Percentiles rank a stretch among this genome's conserved stretches.
These are phyloP conservation scores for Orbilia blumenaviensis DNA, from an alignment of 2,329 filamentous ascomycete genomes.

Conservation along the genomic window DNA sequence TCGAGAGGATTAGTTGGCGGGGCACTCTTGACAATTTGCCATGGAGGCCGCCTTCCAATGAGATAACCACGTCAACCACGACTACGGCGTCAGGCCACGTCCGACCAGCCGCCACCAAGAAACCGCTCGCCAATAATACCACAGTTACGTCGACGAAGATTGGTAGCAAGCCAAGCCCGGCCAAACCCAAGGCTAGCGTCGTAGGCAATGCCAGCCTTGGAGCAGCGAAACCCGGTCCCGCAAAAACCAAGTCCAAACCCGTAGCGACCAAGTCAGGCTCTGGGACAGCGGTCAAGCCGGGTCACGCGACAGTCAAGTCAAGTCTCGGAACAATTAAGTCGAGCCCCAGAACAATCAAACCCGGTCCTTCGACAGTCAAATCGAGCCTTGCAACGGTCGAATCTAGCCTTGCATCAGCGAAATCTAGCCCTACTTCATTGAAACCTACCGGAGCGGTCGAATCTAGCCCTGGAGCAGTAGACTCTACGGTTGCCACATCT, in stretches of 20 bases:
- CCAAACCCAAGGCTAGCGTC: neutral
- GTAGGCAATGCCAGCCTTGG: neutral
- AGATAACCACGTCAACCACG: conserved; percentile 7
- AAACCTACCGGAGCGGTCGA: neutral
- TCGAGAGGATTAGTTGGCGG: conserved; percentile 48
- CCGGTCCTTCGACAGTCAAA: neutral
- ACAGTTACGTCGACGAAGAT: neutral
- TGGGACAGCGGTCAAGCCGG: too few relatives aligned
- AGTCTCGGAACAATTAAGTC: neutral
- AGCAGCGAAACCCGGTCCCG: neutral
- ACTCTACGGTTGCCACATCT: neutral
- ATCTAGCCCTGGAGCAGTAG: neutral
- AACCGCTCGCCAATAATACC: neutral
- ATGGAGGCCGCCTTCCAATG: conserved; percentile 27
- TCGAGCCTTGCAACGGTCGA: neutral
- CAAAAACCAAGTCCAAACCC: neutral
- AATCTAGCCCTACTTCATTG: too few relatives aligned
- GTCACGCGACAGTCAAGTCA: neutral
- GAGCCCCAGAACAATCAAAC: neutral
- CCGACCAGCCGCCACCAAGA: neutral
- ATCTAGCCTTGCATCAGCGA: neutral
- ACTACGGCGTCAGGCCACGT: conserved; percentile 9
- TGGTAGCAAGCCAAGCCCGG: neutral
- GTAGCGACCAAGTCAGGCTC: neutral
- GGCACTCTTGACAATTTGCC: conserved; percentile 36